phyloP scores from a whole-genome alignment of 225 moss, liverwort and hornwort genomes.

The Polytrichum commune region DNA sequence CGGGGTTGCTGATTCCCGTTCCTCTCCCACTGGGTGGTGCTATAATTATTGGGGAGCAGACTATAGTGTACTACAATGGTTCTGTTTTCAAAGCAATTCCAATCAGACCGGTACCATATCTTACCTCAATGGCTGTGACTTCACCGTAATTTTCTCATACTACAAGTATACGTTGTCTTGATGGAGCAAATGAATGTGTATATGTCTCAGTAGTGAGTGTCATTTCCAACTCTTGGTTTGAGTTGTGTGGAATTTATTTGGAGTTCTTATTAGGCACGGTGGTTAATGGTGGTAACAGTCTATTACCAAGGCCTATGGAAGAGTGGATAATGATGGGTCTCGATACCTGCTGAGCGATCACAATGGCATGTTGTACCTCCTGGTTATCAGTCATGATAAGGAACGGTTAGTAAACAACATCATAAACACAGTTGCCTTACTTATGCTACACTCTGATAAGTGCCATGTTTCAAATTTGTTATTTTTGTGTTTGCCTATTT shows the following conservation, averaged over 20 bases:
- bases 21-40: conserved; percentile 92
- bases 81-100: conserved; percentile 98
- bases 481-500: no score
- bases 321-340: conserved; percentile 92
- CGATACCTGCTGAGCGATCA: conserved; percentile 97
- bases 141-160: no score
- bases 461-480: no score
- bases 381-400: conserved; percentile 95
- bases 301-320: conserved; percentile 96
- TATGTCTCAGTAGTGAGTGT: no score
- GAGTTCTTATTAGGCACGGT: conserved; percentile 19
- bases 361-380: conserved; percentile 87
- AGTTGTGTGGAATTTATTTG: not conserved
- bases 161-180: no score
- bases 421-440: not conserved
- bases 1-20: conserved; percentile 87
- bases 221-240: not conserved
- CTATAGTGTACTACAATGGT: conserved; percentile 97
- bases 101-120: conserved; percentile 75
- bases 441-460: no score
- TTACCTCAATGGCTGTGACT: conserved; percentile 11
- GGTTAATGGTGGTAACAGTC: conserved; percentile 58
- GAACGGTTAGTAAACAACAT: conserved; percentile 56
- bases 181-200: no score
- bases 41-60: conserved; percentile 97